Base-by-base conservation (phyloP, 2,329 filamentous ascomycete species). In the Colletotrichum scovillei region DNA sequence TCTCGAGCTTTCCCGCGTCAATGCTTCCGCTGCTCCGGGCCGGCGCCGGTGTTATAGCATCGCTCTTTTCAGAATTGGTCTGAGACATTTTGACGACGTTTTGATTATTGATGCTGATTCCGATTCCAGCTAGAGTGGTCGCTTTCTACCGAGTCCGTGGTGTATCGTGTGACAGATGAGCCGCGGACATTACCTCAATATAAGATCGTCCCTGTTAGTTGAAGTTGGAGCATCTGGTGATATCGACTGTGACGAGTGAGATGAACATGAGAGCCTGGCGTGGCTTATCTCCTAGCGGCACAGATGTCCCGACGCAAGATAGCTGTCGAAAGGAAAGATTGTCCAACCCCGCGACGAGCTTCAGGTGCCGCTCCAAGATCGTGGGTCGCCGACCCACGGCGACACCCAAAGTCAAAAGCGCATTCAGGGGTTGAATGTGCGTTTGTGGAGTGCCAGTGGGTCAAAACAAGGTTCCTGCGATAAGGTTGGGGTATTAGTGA, bases 1-100 rank as follows among this genome's bases (percentile, higher is more conserved):
- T 73, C 49, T 77, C 78, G 16, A 76, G 24, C 67, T 79, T 79
- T 57, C 73, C 69, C 16, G 67, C 74, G n/a, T 77, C 72, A n/a
- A 76, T 74, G 64, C 77, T 78, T 2, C 72, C 75, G 35, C 76
- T 77, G 56, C 74, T 77, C 7, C 76, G 68, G 19, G 38, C 71
- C 3, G 76, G 76, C 16, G 67, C 73, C 49, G 77, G 72, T 12
- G 65, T 68, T 28, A 79, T 79, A 56, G 52, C 63, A 22, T 79
- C 77, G 24, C 68, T 49, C 68, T 75, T 75, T 56, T 75, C 74
- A 9, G 72, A 73, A n/a, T 64, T 67, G 53, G 63, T 64, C 49
- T 69, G 65, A 12, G 74, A 64, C 74, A 75, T 75, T 42, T 69
- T 52, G 24, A 19, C 22, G 14, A n/a, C 9, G 14, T 49, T 5